Evolutionary conservation across 768 basidiomycete species (phyloP).

Genomic region (Lanmaoa pseudosensibilis): DNA sequence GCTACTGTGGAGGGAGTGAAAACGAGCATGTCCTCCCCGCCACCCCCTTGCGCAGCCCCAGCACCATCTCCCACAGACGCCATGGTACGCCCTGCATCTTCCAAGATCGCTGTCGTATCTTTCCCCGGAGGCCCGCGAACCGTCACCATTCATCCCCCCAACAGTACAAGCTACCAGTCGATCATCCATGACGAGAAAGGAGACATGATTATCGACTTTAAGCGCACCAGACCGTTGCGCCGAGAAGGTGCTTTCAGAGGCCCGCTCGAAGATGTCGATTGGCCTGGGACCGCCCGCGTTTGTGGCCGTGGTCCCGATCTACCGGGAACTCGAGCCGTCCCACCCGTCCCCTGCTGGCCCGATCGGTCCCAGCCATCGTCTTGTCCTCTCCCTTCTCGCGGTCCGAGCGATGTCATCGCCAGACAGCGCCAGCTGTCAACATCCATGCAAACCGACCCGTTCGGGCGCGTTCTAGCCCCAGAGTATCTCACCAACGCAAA

Average conservation of each 20-base stretch:
- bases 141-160: conserved; percentile 23
- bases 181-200: conserved; percentile 19
- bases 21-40: background rate
- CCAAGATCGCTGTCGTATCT: conserved; percentile 7
- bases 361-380: conserved; percentile 1
- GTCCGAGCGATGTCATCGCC: conserved; percentile 5
- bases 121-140: conserved; percentile 26
- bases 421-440: conserved; percentile 8
- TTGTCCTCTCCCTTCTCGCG: background rate
- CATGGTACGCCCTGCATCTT: background rate
- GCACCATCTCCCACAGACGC: background rate
- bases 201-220: conserved; percentile 14
- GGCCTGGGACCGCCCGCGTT: conserved; percentile 5
- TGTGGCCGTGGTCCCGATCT: conserved; percentile 16
- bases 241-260: conserved; percentile 25
- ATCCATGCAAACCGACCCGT: conserved; percentile 8
- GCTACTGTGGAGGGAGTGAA: background rate
- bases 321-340: background rate
- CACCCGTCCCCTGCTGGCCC: conserved; percentile 13
- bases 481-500: background rate
- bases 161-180: conserved; percentile 12
- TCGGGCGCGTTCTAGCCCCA: conserved; percentile 8
- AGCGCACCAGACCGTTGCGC: conserved; percentile 10
- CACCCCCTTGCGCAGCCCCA: background rate
- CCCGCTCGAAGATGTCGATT: conserved; percentile 5